phyloP scores from a whole-genome alignment of 805 yeast species.

The Candida peoriensis region DNA sequence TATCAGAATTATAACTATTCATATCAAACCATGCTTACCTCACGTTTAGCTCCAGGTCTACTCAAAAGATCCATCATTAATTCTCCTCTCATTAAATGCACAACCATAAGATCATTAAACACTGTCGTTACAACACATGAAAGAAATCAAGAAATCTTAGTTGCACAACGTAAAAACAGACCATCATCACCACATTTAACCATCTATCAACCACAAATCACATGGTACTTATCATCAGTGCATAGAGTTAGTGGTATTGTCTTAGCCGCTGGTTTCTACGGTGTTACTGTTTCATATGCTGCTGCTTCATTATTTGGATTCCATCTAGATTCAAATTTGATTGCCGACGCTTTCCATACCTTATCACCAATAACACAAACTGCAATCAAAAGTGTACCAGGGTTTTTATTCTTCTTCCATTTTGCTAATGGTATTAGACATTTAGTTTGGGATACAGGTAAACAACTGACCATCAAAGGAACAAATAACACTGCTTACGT shows the following conservation, averaged over 20 bases:
- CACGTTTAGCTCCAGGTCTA: neutral
- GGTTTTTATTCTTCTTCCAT: slow-evolving; percentile 88
- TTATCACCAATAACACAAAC: slow-evolving; percentile 61
- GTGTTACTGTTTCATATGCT: slow-evolving; percentile 70
- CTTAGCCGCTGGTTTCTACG: slow-evolving; percentile 75
- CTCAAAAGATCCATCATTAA: neutral
- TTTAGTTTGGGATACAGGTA: slow-evolving; percentile 87
- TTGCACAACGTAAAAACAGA: slow-evolving; percentile 80
- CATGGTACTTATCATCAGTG: slow-evolving; percentile 71
- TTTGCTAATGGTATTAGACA: slow-evolving; percentile 86
- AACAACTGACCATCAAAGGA: slow-evolving; percentile 73
- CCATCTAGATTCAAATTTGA: slow-evolving; percentile 28
- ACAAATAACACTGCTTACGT: slow-evolving; percentile 90
- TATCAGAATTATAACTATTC: too few species aligned
- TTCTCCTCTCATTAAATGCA: neutral
- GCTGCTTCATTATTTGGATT: slow-evolving; percentile 60
- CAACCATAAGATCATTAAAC: slow-evolving; percentile 15
- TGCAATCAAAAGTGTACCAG: slow-evolving; percentile 61
- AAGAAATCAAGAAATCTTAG: slow-evolving; percentile 64
- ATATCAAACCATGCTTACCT: neutral
- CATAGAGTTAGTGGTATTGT: slow-evolving; percentile 89
- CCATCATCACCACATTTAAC: slow-evolving; percentile 88
- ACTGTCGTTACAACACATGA: slow-evolving; percentile 51
- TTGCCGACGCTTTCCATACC: slow-evolving; percentile 37
- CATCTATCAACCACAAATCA: slow-evolving; percentile 88